Conservation (phyloP, 106 monocot species). For the Dendrobium officinale region DNA sequence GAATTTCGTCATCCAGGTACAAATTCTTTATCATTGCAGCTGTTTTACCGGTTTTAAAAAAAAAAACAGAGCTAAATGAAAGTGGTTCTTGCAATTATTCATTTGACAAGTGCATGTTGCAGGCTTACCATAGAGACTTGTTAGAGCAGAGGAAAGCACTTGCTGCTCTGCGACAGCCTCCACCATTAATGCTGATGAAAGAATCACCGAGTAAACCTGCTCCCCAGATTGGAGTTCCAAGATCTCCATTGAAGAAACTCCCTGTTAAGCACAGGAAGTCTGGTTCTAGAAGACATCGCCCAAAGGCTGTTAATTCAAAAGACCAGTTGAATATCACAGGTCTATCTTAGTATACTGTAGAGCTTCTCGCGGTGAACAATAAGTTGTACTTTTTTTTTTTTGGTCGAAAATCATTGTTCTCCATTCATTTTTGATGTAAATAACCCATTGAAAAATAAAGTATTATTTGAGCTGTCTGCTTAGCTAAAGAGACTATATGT, state of each 20-base stretch:
- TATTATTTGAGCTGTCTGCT: background rate
- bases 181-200: background rate
- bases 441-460: constrained; percentile 2
- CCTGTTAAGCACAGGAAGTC: constrained; percentile 4
- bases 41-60: background rate
- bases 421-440: constrained; percentile 11
- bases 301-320: background rate
- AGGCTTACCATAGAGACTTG: constrained; percentile 12
- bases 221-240: background rate
- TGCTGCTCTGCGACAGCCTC: background rate
- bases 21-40: background rate
- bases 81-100: too few species aligned
- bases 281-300: background rate
- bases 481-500: background rate
- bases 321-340: background rate
- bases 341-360: background rate
- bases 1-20: constrained; percentile 95
- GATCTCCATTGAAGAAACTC: constrained; percentile 1
- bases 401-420: background rate
- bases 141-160: constrained; percentile 6
- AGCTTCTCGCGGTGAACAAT: background rate
- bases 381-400: background rate
- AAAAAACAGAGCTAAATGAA: background rate
- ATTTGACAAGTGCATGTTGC: background rate
- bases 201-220: background rate